Evolutionary conservation across 805 yeast species (phyloP).

Genomic region (Aciculoconidium aculeatum): DNA sequence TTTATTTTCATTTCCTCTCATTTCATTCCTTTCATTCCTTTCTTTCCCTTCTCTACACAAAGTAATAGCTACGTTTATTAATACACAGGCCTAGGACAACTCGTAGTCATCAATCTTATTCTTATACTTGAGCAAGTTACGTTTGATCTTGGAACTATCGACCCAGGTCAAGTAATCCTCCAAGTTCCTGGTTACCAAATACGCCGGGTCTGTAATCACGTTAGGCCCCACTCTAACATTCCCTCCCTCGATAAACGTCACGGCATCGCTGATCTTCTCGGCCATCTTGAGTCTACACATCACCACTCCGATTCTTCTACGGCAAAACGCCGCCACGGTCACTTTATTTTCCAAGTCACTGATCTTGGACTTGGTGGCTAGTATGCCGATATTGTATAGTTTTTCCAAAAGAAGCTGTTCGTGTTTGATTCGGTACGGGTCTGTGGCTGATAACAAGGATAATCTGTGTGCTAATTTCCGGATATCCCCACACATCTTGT

Average conservation of each 20-base stretch:
- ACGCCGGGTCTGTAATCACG: conserved; percentile 93
- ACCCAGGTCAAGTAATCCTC: conserved; percentile 98
- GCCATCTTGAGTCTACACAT: conserved; percentile 95
- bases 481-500: conserved; percentile 86
- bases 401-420: conserved; percentile 86
- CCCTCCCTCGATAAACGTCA: conserved; percentile 91
- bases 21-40: too few species aligned
- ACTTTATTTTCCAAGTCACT: conserved; percentile 89
- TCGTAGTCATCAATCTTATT: conserved; percentile 63
- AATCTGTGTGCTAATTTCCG: conserved; percentile 82
- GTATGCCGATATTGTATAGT: conserved; percentile 79
- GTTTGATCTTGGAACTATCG: conserved; percentile 90
- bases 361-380: conserved; percentile 83
- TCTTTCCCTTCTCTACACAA: too few species aligned
- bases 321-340: conserved; percentile 86
- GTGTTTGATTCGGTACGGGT: conserved; percentile 81
- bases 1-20: too few species aligned
- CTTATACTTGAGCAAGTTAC: conserved; percentile 80
- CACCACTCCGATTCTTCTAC: conserved; percentile 89
- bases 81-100: conserved; percentile 30
- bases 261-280: conserved; percentile 80
- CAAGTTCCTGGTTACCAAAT: conserved; percentile 84
- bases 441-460: conserved; percentile 79
- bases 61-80: too few species aligned
- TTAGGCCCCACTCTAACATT: conserved; percentile 97